A percentile compares a stretch with the other conserved stretches of the same genome.
phyloP scores from a whole-genome alignment of 192 early-diverging fungal species.

The Mycoemilia scoparia region DNA sequence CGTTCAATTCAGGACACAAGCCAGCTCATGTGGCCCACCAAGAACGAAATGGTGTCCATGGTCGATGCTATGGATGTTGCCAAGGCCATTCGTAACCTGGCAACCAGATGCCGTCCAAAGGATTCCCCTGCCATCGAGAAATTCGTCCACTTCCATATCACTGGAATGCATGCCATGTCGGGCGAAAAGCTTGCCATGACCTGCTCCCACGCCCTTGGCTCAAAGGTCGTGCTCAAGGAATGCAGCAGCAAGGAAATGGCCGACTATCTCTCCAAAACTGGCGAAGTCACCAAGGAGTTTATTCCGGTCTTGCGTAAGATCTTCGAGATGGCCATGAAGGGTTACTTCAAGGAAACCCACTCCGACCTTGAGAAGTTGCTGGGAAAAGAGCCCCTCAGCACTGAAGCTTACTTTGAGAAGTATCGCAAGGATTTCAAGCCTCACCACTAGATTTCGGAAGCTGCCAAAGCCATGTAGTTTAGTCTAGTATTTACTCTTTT shows the following conservation, averaged over 20 bases:
- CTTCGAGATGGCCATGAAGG: slow-evolving; percentile 13
- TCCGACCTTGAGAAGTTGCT: slow-evolving; percentile 17
- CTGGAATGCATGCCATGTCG: too few relatives aligned
- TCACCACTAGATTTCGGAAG: too few relatives aligned
- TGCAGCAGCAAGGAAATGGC: slow-evolving; percentile 9
- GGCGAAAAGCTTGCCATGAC: slow-evolving; percentile 8
- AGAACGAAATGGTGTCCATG: too few relatives aligned
- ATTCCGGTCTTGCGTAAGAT: slow-evolving; percentile 15
- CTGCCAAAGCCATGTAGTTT: too few relatives aligned
- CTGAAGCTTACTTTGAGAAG: slow-evolving; percentile 16
- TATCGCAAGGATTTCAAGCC: slow-evolving; percentile 25
- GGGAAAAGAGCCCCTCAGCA: slow-evolving; percentile 15
- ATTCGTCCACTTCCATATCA: too few relatives aligned
- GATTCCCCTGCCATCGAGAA: too few relatives aligned
- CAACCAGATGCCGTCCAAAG: too few relatives aligned
- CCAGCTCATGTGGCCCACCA: too few relatives aligned
- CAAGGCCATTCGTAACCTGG: too few relatives aligned
- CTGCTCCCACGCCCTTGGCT: slow-evolving; percentile 11
- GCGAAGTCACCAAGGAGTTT: slow-evolving; percentile 7
- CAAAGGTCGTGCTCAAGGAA: slow-evolving; percentile 12
- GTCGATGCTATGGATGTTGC: too few relatives aligned
- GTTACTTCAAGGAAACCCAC: slow-evolving; percentile 8
- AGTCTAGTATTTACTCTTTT: too few relatives aligned
- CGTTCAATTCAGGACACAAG: slow-evolving; percentile 17
- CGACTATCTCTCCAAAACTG: slow-evolving; percentile 10